phyloP scores from a whole-genome alignment of 1,139 yeast genomes.

The Magnusiomyces sp. region DNA sequence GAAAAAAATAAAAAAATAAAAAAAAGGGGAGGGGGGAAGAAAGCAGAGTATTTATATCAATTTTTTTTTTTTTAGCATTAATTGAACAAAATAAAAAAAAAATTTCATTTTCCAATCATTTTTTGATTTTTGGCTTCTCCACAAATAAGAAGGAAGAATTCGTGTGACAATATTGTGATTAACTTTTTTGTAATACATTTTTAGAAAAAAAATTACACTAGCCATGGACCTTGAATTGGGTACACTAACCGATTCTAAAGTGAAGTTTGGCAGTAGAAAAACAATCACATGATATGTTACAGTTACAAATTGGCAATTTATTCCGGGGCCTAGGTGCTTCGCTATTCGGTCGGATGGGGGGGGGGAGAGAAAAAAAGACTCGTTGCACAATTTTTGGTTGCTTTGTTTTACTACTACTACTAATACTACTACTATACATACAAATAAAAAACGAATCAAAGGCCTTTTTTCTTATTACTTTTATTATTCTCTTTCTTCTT shows the following conservation, averaged over 20 bases:
- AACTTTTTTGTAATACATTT: neutral
- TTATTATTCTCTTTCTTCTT: neutral
- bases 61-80: neutral
- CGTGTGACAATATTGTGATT: neutral
- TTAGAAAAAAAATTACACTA: neutral
- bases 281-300: no score
- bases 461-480: neutral
- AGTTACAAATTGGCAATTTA: no score
- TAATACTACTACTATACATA: no score
- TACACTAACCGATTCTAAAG: no score
- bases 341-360: no score
- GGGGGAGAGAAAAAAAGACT: no score
- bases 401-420: no score
- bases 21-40: slow-evolving; percentile 1
- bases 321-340: no score
- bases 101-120: neutral
- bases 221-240: no score
- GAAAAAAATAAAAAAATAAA: slow-evolving; percentile 4
- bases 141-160: no score
- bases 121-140: neutral
- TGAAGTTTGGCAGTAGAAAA: no score
- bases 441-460: neutral
- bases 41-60: neutral
- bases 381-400: no score
- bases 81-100: neutral